A percentile compares a stretch with the other conserved stretches of the same genome.
Evolutionary conservation across 1,139 yeast species (phyloP).

Genomic region (Candida sanyaensis): DNA sequence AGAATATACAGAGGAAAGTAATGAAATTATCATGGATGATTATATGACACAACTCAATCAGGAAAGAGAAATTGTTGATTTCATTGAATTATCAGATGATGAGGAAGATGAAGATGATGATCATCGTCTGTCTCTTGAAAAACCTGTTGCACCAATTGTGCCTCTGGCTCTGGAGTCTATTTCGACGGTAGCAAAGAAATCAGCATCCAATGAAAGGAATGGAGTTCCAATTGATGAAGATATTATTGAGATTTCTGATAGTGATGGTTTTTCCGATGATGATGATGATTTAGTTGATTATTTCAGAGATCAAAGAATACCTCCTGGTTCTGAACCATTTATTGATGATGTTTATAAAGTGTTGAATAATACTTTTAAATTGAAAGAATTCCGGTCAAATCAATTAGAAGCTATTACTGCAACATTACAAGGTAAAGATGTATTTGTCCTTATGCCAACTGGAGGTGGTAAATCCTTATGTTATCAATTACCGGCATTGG

Average conservation of each 20-base stretch:
- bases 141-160: not conserved
- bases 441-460: slow-evolving; percentile 96
- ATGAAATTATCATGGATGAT: slow-evolving; percentile 30
- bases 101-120: slow-evolving; percentile 24
- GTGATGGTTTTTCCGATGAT: slow-evolving; percentile 39
- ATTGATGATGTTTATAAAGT: slow-evolving; percentile 60
- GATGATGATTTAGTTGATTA: slow-evolving; percentile 35
- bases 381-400: slow-evolving; percentile 73
- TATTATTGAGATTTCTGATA: slow-evolving; percentile 16
- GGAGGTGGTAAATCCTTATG: slow-evolving; percentile 99
- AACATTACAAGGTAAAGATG: slow-evolving; percentile 79
- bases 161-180: not conserved
- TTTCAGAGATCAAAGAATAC: slow-evolving; percentile 18
- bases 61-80: slow-evolving; percentile 37
- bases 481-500: slow-evolving; percentile 91
- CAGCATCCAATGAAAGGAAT: too few relatives aligned
- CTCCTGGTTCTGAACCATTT: slow-evolving; percentile 38
- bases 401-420: slow-evolving; percentile 88
- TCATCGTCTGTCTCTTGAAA: not conserved
- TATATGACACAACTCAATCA: slow-evolving; percentile 45
- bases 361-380: slow-evolving; percentile 59
- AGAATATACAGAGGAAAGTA: slow-evolving; percentile 24
- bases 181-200: too few relatives aligned
- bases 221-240: not conserved
- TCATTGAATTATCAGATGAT: slow-evolving; percentile 36